Percentiles rank a stretch among this genome's conserved stretches.
These are phyloP conservation scores for Cucumis hystrix DNA, from an alignment of 306 rosid species.

Conservation along the genomic window DNA sequence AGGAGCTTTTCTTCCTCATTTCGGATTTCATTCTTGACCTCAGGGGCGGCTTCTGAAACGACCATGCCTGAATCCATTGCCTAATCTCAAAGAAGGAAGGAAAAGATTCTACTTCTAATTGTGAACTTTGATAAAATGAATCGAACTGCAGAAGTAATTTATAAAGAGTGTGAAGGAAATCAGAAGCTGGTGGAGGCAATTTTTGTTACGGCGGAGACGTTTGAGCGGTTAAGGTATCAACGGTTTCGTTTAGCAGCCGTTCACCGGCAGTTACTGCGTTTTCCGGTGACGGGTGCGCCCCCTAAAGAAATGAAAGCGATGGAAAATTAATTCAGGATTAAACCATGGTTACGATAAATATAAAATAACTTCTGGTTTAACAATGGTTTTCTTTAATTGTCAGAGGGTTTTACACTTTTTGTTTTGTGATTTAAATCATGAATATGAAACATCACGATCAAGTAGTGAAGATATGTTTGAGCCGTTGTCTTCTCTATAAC, in stretches of 20 bases:
- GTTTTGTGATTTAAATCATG: no score
- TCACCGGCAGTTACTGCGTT: background rate
- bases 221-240: background rate
- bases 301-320: background rate
- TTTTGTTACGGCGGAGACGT: background rate
- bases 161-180: background rate
- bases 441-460: no score
- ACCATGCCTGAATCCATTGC: conserved; percentile 8
- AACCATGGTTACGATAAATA: no score
- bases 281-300: background rate
- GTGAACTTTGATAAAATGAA: background rate
- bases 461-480: no score
- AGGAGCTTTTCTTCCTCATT: conserved; percentile 2
- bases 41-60: background rate
- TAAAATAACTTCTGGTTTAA: no score
- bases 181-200: background rate
- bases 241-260: background rate
- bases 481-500: no score
- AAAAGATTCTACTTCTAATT: background rate
- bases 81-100: background rate
- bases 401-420: no score
- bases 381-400: no score
- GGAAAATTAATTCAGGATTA: conserved; percentile 1
- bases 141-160: background rate
- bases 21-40: background rate